Evolutionary conservation across 306 rosid species (phyloP), one percentile per base, ranked within the genome.

Genomic region (Cucurbita argyrosperma): DNA sequence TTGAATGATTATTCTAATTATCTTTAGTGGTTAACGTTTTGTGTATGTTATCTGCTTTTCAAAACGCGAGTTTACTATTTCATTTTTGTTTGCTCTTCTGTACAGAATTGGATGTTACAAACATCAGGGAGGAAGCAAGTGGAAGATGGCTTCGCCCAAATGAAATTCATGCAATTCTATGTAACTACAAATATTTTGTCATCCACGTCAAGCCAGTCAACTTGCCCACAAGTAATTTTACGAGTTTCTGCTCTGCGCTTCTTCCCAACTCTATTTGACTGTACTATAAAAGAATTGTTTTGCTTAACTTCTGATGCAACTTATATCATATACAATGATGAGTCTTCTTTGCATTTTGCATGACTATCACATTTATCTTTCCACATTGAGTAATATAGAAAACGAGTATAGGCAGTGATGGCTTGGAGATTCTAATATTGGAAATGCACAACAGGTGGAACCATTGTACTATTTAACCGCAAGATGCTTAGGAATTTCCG

Each of bases 91-190:
- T 77, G 59, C 63, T 78, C 59, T 75, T 71, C 57, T 76, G 12
- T 78, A 15, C 90, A 95, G 99, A 91, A 43, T 84, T 95, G 82
- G 97, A 95, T 76, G 79, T 95, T 69, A 12, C 19, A 71, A 72
- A 82, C 79, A 89, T 83, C 46, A 81, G 77, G 90, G 96, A 82
- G 72, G 99, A 95, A 81, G 97, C 96, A 72, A 76, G 76, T 54
- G 16, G 80, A 75, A 83, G 99, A 82, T 95, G 99, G 99, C 97
- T 95, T 77, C 99, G 97, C 54, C 96, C 99, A 62, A 95, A 95
- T 80, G 99, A 95, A 82, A 95, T 95, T 80, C 88, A 87, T 75
- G 99, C 97, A 56, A 81, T 95, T 59, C 96, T 95, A 21, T 89
- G 83, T 77, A 95, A 95, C 82, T 16, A 81, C 90, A 91, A 88